phyloP scores from a whole-genome alignment of 768 basidiomycete genomes.

The Boletus coccyginus region DNA sequence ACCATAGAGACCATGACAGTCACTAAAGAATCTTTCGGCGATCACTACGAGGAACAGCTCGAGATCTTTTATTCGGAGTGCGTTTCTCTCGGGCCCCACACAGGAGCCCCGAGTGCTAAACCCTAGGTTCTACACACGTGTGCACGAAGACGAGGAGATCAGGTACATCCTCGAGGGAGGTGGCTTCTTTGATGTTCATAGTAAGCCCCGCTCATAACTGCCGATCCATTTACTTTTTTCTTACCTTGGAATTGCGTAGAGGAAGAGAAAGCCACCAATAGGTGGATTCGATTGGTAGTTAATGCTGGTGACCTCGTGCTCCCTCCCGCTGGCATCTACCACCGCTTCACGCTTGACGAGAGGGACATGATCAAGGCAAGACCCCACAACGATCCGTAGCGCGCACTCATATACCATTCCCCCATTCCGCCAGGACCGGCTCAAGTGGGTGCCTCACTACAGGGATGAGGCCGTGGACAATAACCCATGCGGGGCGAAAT shows the following conservation, averaged over 20 bases:
- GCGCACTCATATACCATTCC: neutral
- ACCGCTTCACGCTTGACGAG: constrained; percentile 88
- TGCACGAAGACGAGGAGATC: constrained; percentile 97
- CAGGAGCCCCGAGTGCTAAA: neutral
- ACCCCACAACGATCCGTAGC: constrained; percentile 32
- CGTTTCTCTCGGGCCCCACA: neutral
- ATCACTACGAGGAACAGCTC: constrained; percentile 77
- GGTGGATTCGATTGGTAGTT: constrained; percentile 80
- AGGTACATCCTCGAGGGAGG: constrained; percentile 80
- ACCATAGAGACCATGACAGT: constrained; percentile 80
- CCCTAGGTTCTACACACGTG: constrained; percentile 50
- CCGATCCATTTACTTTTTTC: neutral
- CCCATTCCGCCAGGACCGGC: constrained; percentile 65
- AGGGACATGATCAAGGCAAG: constrained; percentile 69
- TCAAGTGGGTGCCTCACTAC: constrained; percentile 84
- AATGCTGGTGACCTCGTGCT: constrained; percentile 80
- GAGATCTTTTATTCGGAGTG: constrained; percentile 83
- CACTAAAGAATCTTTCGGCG: constrained; percentile 75
- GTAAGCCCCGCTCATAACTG: constrained; percentile 37
- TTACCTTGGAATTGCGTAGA: neutral
- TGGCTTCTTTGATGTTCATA: constrained; percentile 90
- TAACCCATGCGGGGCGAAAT: constrained; percentile 60
- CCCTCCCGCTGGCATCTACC: constrained; percentile 88
- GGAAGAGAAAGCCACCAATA: constrained; percentile 60
- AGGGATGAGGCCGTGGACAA: constrained; percentile 57